Conservation (phyloP, 306 rosid species). For the Corylus heterophylla region DNA sequence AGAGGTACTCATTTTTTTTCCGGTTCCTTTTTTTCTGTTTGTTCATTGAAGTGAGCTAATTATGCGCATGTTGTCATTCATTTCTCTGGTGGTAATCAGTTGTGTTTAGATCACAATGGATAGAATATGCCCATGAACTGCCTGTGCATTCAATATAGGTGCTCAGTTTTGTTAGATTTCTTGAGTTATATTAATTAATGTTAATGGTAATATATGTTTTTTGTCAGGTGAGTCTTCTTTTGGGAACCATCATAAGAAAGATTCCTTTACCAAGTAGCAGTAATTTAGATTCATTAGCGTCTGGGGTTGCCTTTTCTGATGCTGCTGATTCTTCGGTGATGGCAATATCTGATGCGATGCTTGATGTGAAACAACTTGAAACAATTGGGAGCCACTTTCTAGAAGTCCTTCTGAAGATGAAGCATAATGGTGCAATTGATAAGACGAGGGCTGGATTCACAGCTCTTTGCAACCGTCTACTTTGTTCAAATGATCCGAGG, state of each 20-base stretch:
- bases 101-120: not conserved
- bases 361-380: constrained; percentile 82
- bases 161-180: not conserved
- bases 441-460: constrained; percentile 98
- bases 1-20: constrained; percentile 58
- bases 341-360: constrained; percentile 51
- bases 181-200: not conserved
- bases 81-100: not conserved
- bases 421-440: constrained; percentile 99
- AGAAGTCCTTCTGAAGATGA: constrained; percentile 97
- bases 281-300: constrained; percentile 43
- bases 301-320: constrained; percentile 39
- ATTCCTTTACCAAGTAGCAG: constrained; percentile 68
- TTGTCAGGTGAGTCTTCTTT: constrained; percentile 91
- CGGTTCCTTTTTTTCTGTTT: constrained; percentile 8
- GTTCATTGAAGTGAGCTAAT: not conserved
- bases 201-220: constrained; percentile 22
- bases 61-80: not conserved
- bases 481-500: constrained; percentile 88
- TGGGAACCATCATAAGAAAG: constrained; percentile 90
- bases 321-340: constrained; percentile 26
- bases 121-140: not conserved
- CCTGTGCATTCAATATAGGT: not conserved
- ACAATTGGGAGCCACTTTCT: constrained; percentile 87
- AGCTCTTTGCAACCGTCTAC: constrained; percentile 94